Evolutionary conservation across 768 basidiomycete species (phyloP).

Genomic region (Dentipellis fragilis): DNA sequence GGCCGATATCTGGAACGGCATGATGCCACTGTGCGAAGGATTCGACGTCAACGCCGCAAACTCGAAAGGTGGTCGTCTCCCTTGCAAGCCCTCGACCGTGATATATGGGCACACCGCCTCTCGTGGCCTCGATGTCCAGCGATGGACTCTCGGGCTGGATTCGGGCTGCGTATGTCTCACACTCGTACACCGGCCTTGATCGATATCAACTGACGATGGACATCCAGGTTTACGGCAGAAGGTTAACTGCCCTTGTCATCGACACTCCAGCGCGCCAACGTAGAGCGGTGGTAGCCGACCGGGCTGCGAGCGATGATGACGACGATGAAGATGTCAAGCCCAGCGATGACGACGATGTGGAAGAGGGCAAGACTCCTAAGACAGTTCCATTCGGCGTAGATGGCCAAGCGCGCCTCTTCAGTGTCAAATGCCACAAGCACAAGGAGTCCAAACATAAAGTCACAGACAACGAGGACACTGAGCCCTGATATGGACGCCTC

Average conservation of each 20-base stretch:
- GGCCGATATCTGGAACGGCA: constrained; percentile 63
- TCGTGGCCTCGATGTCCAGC: constrained; percentile 69
- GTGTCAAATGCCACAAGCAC: constrained; percentile 33
- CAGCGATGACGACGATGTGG: constrained; percentile 17
- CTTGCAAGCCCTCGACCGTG: constrained; percentile 68
- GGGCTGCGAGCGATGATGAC: constrained; percentile 19
- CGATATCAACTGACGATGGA: too few relatives aligned
- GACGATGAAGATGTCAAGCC: constrained; percentile 15
- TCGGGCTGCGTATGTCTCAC: constrained; percentile 56
- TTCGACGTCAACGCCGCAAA: constrained; percentile 21
- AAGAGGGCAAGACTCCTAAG: constrained; percentile 10
- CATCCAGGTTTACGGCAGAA: constrained; percentile 42
- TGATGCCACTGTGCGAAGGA: constrained; percentile 51
- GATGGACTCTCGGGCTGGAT: constrained; percentile 82
- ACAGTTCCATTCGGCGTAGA: constrained; percentile 47
- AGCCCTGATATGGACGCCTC: too few relatives aligned
- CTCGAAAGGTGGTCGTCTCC: constrained; percentile 24
- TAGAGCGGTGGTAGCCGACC: not conserved
- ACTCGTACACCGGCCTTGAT: not conserved
- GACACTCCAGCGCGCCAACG: constrained; percentile 13
- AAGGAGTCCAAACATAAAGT: not conserved
- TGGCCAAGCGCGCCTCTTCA: constrained; percentile 34
- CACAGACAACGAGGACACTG: not conserved
- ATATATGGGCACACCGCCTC: constrained; percentile 83
- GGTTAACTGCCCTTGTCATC: constrained; percentile 58